These are phyloP conservation scores for Golubevia pallescens DNA, from an alignment of 1,284 basidiomycete genomes.

Conservation along the genomic window DNA sequence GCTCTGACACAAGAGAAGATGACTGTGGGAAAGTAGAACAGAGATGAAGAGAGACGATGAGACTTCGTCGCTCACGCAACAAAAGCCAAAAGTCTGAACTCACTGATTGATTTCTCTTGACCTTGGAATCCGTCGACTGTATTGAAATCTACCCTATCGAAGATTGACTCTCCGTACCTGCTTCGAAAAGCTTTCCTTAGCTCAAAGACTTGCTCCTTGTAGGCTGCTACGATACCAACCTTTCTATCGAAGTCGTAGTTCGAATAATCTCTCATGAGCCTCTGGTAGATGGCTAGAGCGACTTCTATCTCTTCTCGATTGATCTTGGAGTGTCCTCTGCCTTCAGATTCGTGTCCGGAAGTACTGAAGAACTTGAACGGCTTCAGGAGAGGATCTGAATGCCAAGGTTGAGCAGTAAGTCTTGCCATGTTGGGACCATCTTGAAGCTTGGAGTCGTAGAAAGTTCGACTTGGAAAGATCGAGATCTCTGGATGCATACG, in stretches of 20 bases:
- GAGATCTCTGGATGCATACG: slow-evolving; percentile 99
- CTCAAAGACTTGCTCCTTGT: slow-evolving; percentile 85
- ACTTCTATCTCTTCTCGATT: slow-evolving; percentile 80
- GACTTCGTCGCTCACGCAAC: not conserved
- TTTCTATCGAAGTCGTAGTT: slow-evolving; percentile 75
- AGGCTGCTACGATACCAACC: slow-evolving; percentile 93
- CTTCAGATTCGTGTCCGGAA: slow-evolving; percentile 69
- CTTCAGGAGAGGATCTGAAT: slow-evolving; percentile 77
- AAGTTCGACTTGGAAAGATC: slow-evolving; percentile 82
- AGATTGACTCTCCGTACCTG: slow-evolving; percentile 77
- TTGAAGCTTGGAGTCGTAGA: slow-evolving; percentile 80
- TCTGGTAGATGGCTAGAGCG: slow-evolving; percentile 79
- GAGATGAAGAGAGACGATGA: too few relatives aligned
- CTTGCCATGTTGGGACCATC: slow-evolving; percentile 88
- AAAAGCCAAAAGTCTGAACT: not conserved
- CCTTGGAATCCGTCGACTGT: slow-evolving; percentile 96
- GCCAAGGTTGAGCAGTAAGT: slow-evolving; percentile 88
- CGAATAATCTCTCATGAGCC: slow-evolving; percentile 74
- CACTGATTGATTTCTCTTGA: slow-evolving; percentile 75
- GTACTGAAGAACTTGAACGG: slow-evolving; percentile 81
- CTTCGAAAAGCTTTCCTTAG: slow-evolving; percentile 76
- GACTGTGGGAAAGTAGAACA: not conserved
- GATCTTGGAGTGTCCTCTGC: slow-evolving; percentile 74
- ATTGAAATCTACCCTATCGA: slow-evolving; percentile 85
- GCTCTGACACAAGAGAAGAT: slow-evolving; percentile 92